Percentiles rank a stretch among this genome's conserved stretches.
These are phyloP conservation scores for Alternaria sp. DNA, from an alignment of 2,329 filamentous ascomycete species.

Conservation along the genomic window DNA sequence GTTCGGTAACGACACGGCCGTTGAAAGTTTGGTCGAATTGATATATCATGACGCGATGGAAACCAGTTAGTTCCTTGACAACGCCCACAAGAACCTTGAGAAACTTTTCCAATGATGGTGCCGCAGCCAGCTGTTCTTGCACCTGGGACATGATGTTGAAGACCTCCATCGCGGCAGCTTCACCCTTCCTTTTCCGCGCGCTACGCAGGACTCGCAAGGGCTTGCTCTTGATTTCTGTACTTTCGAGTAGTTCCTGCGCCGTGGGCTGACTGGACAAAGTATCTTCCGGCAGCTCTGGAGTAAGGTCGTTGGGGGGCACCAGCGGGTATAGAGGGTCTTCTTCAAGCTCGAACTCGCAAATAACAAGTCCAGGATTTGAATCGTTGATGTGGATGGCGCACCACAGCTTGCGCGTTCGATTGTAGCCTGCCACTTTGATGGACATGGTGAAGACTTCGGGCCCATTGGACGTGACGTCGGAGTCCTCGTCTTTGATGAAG, in stretches of 20 bases:
- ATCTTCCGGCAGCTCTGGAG: conserved; percentile 71
- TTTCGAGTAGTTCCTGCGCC: conserved; percentile 74
- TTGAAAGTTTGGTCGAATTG: conserved; percentile 86
- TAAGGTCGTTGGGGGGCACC: conserved; percentile 64
- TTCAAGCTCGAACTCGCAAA: conserved; percentile 89
- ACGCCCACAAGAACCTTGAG: conserved; percentile 84
- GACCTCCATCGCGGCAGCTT: conserved; percentile 85
- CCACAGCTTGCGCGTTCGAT: conserved; percentile 74
- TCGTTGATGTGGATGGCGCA: conserved; percentile 82
- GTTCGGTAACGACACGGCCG: conserved; percentile 84
- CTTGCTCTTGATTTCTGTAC: conserved; percentile 76
- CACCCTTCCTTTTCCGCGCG: conserved; percentile 75
- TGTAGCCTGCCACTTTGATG: conserved; percentile 63
- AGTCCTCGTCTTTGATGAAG: conserved; percentile 83
- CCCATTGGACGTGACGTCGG: conserved; percentile 75
- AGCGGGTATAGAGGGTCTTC: conserved; percentile 75
- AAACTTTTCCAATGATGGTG: conserved; percentile 73
- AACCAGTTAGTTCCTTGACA: conserved; percentile 87
- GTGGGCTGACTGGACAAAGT: conserved; percentile 77
- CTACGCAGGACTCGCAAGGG: conserved; percentile 79
- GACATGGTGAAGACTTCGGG: conserved; percentile 86
- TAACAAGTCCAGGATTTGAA: conserved; percentile 68
- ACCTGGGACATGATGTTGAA: conserved; percentile 93
- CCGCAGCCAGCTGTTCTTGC: conserved; percentile 81
- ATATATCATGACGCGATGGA: conserved; percentile 92